A percentile compares a stretch with the other conserved stretches of the same genome.
Evolutionary conservation across 805 yeast species (phyloP).

Genomic region (Alloascoidea africana): DNA sequence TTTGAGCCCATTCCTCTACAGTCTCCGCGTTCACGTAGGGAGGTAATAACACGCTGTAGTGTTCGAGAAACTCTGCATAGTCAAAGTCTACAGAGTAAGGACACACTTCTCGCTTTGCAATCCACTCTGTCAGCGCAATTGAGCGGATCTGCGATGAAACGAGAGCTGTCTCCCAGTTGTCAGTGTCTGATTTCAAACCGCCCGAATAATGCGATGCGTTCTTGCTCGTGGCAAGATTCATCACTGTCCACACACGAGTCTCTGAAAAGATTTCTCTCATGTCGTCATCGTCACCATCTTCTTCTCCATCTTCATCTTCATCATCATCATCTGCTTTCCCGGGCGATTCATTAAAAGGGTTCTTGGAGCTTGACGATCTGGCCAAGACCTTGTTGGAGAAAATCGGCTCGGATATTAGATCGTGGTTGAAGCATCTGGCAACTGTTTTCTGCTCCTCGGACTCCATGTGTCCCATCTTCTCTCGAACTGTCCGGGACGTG

Average conservation of each 20-base stretch:
- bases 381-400: too few species aligned
- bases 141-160: constrained; percentile 22
- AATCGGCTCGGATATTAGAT: neutral
- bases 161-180: constrained; percentile 17
- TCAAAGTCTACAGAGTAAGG: constrained; percentile 26
- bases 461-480: constrained; percentile 5
- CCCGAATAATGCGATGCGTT: too few species aligned
- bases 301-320: neutral
- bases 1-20: constrained; percentile 18
- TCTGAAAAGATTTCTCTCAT: neutral
- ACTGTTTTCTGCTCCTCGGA: neutral
- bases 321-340: neutral
- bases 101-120: constrained; percentile 15
- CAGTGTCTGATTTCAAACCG: constrained; percentile 10
- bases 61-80: constrained; percentile 19
- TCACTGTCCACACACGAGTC: constrained; percentile 21
- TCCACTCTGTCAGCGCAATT: constrained; percentile 22
- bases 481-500: constrained; percentile 12
- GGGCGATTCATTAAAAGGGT: too few species aligned
- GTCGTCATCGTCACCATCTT: neutral
- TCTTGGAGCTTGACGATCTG: too few species aligned
- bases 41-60: constrained; percentile 18
- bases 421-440: neutral
- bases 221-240: constrained; percentile 15
- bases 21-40: constrained; percentile 4